A percentile compares a stretch with the other conserved stretches of the same genome.
Conservation (phyloP, 352 stramenopile genomes). For the Aphanomyces cochlioides region DNA sequence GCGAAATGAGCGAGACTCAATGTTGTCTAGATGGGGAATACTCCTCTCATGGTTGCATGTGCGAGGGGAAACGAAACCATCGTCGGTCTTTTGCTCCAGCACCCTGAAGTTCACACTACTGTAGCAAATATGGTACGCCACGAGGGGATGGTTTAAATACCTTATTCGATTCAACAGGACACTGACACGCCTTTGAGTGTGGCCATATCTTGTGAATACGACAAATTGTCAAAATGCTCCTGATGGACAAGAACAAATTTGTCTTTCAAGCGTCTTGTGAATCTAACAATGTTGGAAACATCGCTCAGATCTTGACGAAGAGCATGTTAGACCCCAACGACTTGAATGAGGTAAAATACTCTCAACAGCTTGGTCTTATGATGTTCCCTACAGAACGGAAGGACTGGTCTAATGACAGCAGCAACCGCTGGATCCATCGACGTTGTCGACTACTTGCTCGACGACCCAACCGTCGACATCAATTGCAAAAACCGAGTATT, state of each 20-base stretch:
- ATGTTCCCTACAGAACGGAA: background rate
- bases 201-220: background rate
- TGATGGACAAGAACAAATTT: slow-evolving; percentile 5
- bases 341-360: background rate
- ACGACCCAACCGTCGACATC: background rate
- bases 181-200: background rate
- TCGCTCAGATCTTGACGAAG: background rate
- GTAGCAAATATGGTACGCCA: background rate
- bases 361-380: background rate
- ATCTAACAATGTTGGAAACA: slow-evolving; percentile 1
- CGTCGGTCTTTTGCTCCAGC: background rate
- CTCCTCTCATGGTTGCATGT: background rate
- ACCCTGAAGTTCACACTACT: background rate
- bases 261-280: background rate
- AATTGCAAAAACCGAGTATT: background rate
- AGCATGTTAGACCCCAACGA: background rate
- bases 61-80: background rate
- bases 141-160: too few relatives aligned
- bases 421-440: background rate
- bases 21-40: background rate
- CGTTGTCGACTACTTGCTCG: background rate
- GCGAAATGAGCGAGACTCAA: too few relatives aligned
- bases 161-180: background rate
- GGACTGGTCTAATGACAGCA: background rate
- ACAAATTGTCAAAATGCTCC: slow-evolving; percentile 4